Percentiles rank a stretch among this genome's conserved stretches.
phyloP scores from a whole-genome alignment of 2,329 filamentous ascomycete species.

The Phoma sp. region DNA sequence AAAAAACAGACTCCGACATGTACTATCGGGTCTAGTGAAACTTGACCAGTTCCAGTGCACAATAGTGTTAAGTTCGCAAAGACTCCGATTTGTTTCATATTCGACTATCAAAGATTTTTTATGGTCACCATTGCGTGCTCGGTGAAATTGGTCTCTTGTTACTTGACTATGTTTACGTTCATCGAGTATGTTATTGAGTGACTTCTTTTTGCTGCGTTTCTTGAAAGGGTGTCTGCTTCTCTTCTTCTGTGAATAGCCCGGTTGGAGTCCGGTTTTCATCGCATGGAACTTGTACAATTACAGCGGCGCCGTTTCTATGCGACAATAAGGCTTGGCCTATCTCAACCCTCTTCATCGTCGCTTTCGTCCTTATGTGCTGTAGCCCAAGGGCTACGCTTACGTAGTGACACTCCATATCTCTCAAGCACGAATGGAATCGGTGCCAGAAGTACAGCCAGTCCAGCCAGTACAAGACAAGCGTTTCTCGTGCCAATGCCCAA shows the following conservation, averaged over 20 bases:
- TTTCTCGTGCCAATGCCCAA: slow-evolving; percentile 38
- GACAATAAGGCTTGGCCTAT: not conserved
- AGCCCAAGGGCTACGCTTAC: slow-evolving; percentile 50
- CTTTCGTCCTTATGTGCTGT: slow-evolving; percentile 46
- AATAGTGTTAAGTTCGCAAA: no score
- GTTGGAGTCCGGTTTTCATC: slow-evolving; percentile 16
- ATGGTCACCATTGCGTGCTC: no score
- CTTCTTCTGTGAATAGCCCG: slow-evolving; percentile 18
- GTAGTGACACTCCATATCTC: slow-evolving; percentile 41
- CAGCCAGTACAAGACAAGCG: slow-evolving; percentile 39
- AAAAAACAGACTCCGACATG: no score
- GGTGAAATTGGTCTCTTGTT: no score
- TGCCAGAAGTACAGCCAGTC: slow-evolving; percentile 35
- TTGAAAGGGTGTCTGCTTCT: not conserved
- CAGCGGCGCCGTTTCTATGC: not conserved
- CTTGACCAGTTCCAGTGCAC: no score
- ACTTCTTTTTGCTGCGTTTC: no score
- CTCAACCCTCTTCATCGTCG: slow-evolving; percentile 19
- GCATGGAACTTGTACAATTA: slow-evolving; percentile 1
- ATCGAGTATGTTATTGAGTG: no score
- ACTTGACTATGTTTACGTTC: no score
- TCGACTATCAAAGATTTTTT: no score
- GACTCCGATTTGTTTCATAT: no score
- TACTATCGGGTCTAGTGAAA: no score
- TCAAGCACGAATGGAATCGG: slow-evolving; percentile 46